Base-by-base conservation (phyloP, 257 asterid genomes). In the Plectranthus barbatus region DNA sequence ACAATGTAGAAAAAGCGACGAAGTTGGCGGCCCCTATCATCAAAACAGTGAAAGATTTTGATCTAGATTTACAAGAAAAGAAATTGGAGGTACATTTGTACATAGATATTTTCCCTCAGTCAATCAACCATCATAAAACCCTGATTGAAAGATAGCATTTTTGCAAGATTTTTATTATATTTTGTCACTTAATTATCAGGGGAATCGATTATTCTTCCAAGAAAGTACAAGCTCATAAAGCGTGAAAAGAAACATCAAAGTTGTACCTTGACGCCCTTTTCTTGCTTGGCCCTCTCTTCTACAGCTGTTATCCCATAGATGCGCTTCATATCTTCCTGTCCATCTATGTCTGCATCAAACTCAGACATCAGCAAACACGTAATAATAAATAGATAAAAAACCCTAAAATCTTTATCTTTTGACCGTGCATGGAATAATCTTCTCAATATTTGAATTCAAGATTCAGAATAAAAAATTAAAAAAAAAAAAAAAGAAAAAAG, bases 321-420 rank as follows among this genome's bases (percentile, higher is more conserved):
- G 99, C 76, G 99, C 99, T 81, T 93, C 99, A 54, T 90, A 93
- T 93, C 99, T 87, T 19, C 99, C 99, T 37, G 99, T 93, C 97
- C 97, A 90, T 74, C 97, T 82, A 66, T 93, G 99, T 60, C 99
- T 93, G 83, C 56, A 81, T 60, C 64, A 65, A 59, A 26, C 48
- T 40, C 61, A n/a, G 21, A 2, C 56, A 51, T 14, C 26, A 23
- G 0, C 1, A 59, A 66, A 1, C 8, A 7, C 1, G 42, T 39
- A 37, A 10, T 18, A 20, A 59, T n/a, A 6, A 5, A 54, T n/a
- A n/a, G n/a, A n/a, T n/a, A n/a, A n/a, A n/a, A n/a, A n/a, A n/a
- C n/a, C n/a, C n/a, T n/a, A n/a, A n/a, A n/a, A n/a, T n/a, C n/a
- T n/a, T 0, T 18, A 37, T 57, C 47, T 58, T 58, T 13, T 0